phyloP scores from a whole-genome alignment of 2,329 filamentous ascomycete species.

The Cercospora sojina region DNA sequence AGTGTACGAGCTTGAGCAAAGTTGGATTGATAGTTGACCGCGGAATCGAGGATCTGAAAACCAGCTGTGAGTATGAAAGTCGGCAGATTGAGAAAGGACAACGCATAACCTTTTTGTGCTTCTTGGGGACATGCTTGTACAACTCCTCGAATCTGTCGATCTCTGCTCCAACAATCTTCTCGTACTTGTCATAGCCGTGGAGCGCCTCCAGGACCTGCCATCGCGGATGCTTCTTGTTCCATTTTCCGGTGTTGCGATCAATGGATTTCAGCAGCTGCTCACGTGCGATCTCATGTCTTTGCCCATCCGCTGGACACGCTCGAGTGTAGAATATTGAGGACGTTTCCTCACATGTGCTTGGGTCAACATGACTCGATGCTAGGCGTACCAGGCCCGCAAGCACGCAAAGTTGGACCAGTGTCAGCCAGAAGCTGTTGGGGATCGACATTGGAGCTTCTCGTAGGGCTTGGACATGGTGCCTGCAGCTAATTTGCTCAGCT shows the following conservation, averaged over 20 bases:
- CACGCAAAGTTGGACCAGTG: background rate
- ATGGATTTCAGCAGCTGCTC: slow-evolving; percentile 16
- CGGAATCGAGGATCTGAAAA: slow-evolving; percentile 20
- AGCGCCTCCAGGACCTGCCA: slow-evolving; percentile 79
- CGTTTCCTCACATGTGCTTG: background rate
- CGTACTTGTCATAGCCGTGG: slow-evolving; percentile 62
- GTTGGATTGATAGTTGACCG: slow-evolving; percentile 20
- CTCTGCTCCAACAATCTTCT: slow-evolving; percentile 19
- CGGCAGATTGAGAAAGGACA: background rate
- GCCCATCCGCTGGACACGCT: background rate
- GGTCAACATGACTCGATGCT: background rate
- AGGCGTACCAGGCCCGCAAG: slow-evolving; percentile 4
- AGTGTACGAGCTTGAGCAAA: slow-evolving; percentile 51
- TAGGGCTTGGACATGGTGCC: background rate
- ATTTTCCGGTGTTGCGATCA: slow-evolving; percentile 16
- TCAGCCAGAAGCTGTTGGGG: background rate
- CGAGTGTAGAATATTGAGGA: background rate
- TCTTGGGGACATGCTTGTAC: slow-evolving; percentile 22
- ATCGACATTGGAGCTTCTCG: background rate
- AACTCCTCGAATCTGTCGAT: slow-evolving; percentile 21
- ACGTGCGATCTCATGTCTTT: slow-evolving; percentile 9
- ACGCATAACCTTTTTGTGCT: slow-evolving; percentile 18
- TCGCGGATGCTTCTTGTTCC: slow-evolving; percentile 53
- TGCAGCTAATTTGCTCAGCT: too few species aligned
- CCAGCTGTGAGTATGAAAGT: background rate